Conservation (phyloP, 1,284 basidiomycete genomes). For the Leccinum griseonigrum region DNA sequence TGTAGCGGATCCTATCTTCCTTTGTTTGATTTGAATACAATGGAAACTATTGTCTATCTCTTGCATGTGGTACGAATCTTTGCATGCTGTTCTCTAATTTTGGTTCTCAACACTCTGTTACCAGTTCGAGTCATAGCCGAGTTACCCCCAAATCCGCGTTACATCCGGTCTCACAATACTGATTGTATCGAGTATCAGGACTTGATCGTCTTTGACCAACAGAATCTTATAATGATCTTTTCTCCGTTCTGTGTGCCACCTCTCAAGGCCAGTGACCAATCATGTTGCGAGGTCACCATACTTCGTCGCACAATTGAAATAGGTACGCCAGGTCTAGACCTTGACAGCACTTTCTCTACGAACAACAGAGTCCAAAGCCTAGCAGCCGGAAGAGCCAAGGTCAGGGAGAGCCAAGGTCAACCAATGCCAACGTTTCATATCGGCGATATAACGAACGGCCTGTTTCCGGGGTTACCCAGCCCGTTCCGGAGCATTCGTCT, state of each 20-base stretch:
- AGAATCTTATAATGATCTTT: too few species aligned
- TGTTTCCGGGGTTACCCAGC: neutral
- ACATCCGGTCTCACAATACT: neutral
- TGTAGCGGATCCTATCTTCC: conserved; percentile 9
- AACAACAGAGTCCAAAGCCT: neutral
- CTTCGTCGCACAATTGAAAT: neutral
- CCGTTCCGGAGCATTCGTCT: neutral
- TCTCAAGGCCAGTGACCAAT: neutral
- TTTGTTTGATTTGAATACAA: neutral
- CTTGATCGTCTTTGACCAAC: neutral
- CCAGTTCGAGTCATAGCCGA: neutral
- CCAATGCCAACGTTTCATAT: neutral
- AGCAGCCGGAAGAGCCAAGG: neutral
- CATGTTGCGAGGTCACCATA: neutral
- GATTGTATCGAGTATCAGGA: neutral
- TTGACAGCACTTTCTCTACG: too few species aligned
- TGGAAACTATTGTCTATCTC: neutral
- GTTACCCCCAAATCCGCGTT: neutral
- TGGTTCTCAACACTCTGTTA: neutral
- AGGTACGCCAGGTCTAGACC: too few species aligned
- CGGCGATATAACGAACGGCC: neutral
- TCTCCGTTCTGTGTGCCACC: neutral
- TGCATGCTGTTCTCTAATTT: neutral
- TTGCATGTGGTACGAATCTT: neutral
- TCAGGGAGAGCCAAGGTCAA: neutral